Evolutionary conservation across 192 early-diverging fungal genomes (phyloP).

Genomic region (Umbelopsis ramanniana): DNA sequence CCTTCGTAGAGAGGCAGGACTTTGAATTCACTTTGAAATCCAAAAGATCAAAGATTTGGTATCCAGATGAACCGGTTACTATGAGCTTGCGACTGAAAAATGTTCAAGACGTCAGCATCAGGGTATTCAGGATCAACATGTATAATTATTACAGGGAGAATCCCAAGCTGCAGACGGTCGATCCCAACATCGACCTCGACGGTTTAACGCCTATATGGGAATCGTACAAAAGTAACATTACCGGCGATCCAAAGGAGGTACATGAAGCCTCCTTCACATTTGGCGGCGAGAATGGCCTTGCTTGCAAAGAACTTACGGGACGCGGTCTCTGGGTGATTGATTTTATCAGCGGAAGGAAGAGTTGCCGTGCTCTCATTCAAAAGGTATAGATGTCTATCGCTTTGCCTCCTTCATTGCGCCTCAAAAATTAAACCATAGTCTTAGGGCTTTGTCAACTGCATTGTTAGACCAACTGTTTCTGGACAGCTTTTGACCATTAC

Average conservation of each 20-base stretch:
- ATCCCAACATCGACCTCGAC: slow-evolving; percentile 38
- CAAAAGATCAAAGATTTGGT: slow-evolving; percentile 9
- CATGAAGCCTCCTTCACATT: slow-evolving; percentile 37
- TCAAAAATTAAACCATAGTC: neutral
- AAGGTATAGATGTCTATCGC: slow-evolving; percentile 34
- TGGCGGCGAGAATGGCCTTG: slow-evolving; percentile 29
- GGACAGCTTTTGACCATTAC: slow-evolving; percentile 50
- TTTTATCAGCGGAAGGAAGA: slow-evolving; percentile 46
- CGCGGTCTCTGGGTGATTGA: slow-evolving; percentile 55
- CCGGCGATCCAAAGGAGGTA: slow-evolving; percentile 21
- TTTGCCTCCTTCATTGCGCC: neutral
- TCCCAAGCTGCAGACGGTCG: slow-evolving; percentile 22
- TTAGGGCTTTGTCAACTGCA: slow-evolving; percentile 48
- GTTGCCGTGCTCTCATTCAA: slow-evolving; percentile 44
- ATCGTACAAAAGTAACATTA: slow-evolving; percentile 11
- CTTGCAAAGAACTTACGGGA: slow-evolving; percentile 41
- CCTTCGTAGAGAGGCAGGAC: neutral
- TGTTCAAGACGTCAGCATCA: slow-evolving; percentile 38
- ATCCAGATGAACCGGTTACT: slow-evolving; percentile 37
- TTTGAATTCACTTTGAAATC: neutral
- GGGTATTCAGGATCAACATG: slow-evolving; percentile 50
- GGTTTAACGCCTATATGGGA: slow-evolving; percentile 55
- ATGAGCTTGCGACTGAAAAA: slow-evolving; percentile 48
- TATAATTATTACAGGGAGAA: slow-evolving; percentile 42
- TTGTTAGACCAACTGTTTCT: slow-evolving; percentile 45